These are phyloP conservation scores for Phytophthora brassicae DNA, from an alignment of 352 stramenopile genomes.

Conservation along the genomic window DNA sequence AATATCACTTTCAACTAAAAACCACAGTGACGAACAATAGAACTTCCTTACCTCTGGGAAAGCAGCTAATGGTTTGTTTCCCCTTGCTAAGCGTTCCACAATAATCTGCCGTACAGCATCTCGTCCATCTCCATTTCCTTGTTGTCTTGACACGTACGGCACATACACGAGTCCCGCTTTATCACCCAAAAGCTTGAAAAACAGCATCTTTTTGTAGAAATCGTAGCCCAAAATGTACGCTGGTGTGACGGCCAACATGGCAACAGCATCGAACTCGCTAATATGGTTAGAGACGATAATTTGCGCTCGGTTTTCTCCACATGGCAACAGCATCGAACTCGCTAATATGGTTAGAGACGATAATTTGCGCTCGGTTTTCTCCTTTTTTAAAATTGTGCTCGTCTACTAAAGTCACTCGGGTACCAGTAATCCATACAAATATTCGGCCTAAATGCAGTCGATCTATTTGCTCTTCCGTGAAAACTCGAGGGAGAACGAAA, in stretches of 20 bases:
- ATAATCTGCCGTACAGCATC: slow-evolving; percentile 68
- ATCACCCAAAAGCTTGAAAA: slow-evolving; percentile 63
- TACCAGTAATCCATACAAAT: slow-evolving; percentile 48
- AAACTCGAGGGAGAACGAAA: slow-evolving; percentile 41
- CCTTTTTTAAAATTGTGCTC: slow-evolving; percentile 36
- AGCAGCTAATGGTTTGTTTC: slow-evolving; percentile 52
- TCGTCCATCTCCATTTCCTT: slow-evolving; percentile 48
- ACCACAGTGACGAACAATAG: background rate
- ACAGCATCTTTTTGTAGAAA: slow-evolving; percentile 85
- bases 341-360: slow-evolving; percentile 78
- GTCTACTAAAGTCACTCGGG: slow-evolving; percentile 44
- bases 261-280: slow-evolving; percentile 72
- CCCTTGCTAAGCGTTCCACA: slow-evolving; percentile 46
- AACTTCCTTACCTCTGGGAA: slow-evolving; percentile 73
- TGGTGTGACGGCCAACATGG: slow-evolving; percentile 48
- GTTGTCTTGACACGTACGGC: slow-evolving; percentile 61
- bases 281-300: slow-evolving; percentile 80
- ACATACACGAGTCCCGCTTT: slow-evolving; percentile 70
- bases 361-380: slow-evolving; percentile 35
- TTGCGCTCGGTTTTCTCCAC: slow-evolving; percentile 21
- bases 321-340: slow-evolving; percentile 81
- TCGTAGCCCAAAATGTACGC: slow-evolving; percentile 73
- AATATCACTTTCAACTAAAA: slow-evolving; percentile 2
- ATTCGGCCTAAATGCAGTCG: slow-evolving; percentile 39
- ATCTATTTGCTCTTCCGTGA: slow-evolving; percentile 54